Base-by-base conservation (phyloP, 1,284 basidiomycete genomes). In the Cutaneotrichosporon sp. region DNA sequence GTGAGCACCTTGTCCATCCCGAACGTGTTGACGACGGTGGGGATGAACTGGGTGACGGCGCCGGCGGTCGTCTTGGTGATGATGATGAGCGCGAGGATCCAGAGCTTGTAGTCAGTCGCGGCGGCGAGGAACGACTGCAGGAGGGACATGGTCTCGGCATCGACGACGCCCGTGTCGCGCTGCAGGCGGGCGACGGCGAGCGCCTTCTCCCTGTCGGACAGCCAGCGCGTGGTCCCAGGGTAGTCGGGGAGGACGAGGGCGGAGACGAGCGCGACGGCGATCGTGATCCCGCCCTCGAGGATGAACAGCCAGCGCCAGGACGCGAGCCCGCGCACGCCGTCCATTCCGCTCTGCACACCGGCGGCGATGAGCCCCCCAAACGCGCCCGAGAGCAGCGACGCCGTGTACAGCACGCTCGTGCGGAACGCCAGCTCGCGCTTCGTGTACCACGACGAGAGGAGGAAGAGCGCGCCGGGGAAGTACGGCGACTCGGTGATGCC, bases 141-240 rank as follows among this genome's bases (percentile, higher is more conserved):
- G 10, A 68, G 53, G 16, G 61, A 52, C 45, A 59, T 52, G 4
- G 63, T 60, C 25, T 63, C 61, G 14, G 63, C 18, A 33, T 54
- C 42, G 42, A 65, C 68, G 47, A 69, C 72, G 14, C 20, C 34
- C 25, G 64, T 63, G 49, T 69, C 68, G 18, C 50, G 53, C 34
- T 66, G 51, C 29, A 62, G 52, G 25, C 60, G 60, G 24, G 36
- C 13, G 22, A 50, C 33, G 1, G 60, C 67, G 13, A 73, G 46
- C 6, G 47, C 31, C 52, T 67, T 46, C 63, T 83, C 81, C 46
- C 80, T 77, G 4, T 68, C 66, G 10, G 70, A 72, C n/a, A 83
- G 72, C 58, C 58, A 59, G 25, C 67, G 72, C 43, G 81, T 82
- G 24, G 78, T 81, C 14, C 68, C 67, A 16, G 77, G 78, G 67